Conservation (phyloP, 2,329 filamentous ascomycete genomes). For the Ampelomyces quisqualis region DNA sequence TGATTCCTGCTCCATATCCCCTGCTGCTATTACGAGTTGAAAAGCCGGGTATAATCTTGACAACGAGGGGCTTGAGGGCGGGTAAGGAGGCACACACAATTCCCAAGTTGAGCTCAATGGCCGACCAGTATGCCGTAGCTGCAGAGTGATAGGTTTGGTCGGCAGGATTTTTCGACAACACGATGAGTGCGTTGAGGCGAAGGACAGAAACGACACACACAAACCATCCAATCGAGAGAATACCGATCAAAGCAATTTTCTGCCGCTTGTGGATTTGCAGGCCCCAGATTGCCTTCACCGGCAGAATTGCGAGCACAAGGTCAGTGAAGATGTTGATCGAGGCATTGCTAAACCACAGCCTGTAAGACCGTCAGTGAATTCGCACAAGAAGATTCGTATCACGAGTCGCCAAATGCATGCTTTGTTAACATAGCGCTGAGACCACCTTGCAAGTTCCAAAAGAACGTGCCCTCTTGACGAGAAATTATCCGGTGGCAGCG, state of each 20-base stretch:
- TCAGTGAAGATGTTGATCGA: slow-evolving; percentile 29
- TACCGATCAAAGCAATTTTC: slow-evolving; percentile 22
- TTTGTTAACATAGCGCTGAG: background rate
- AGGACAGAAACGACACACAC: slow-evolving; percentile 37
- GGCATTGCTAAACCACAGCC: slow-evolving; percentile 25
- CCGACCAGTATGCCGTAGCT: slow-evolving; percentile 30
- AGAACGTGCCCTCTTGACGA: no score
- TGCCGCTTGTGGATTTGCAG: slow-evolving; percentile 26
- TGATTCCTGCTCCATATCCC: slow-evolving; percentile 8
- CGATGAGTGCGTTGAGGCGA: slow-evolving; percentile 24
- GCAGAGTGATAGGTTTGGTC: slow-evolving; percentile 29
- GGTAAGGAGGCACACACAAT: slow-evolving; percentile 38
- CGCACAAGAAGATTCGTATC: background rate
- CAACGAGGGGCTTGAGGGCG: slow-evolving; percentile 31
- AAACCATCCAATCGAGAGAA: slow-evolving; percentile 37
- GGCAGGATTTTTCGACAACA: slow-evolving; percentile 13
- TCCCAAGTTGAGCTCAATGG: slow-evolving; percentile 34
- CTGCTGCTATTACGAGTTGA: slow-evolving; percentile 12
- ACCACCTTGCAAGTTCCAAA: no score
- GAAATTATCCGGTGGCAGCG: no score
- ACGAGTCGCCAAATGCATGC: background rate
- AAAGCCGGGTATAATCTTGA: slow-evolving; percentile 25
- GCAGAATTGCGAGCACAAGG: slow-evolving; percentile 26
- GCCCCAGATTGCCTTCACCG: slow-evolving; percentile 26
- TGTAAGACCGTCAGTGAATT: slow-evolving; percentile 1